phyloP scores from a whole-genome alignment of 202 grass and related monocot genomes.

The Schoenoplectus tabernaemontani region DNA sequence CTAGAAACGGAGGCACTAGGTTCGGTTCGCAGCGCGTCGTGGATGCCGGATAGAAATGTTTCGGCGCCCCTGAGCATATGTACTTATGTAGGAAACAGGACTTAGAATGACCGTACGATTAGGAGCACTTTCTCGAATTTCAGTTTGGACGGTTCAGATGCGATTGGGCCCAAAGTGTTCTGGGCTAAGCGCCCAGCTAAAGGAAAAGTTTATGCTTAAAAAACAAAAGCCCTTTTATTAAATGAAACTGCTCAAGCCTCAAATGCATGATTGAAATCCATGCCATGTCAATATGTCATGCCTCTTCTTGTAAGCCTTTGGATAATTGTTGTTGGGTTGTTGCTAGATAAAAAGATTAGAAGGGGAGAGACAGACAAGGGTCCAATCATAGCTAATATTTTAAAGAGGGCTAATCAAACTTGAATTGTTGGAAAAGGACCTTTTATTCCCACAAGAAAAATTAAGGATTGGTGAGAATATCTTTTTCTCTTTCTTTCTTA shows the following conservation, averaged over 20 bases:
- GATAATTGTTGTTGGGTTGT: no score
- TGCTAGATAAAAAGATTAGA: no score
- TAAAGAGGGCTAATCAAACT: not conserved
- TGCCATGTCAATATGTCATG: no score
- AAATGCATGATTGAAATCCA: not conserved
- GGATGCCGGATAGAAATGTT: not conserved
- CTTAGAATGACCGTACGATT: not conserved
- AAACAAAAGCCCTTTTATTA: not conserved
- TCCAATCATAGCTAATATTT: not conserved
- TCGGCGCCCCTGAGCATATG: not conserved
- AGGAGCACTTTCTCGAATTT: not conserved
- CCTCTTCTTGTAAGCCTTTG: not conserved
- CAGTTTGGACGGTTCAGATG: not conserved
- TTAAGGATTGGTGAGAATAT: not conserved
- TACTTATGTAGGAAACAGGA: not conserved
- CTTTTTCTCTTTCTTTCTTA: not conserved
- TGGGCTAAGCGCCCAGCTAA: no score
- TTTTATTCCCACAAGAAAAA: not conserved
- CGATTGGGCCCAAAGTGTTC: not conserved
- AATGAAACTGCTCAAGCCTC: not conserved
- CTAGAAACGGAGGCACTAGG: no score
- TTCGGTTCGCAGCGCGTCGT: no score
- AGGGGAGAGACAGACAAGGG: no score
- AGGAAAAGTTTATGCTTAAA: not conserved
- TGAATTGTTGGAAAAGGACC: conserved; percentile 7